These are phyloP conservation scores for Trifolium dubium DNA, from an alignment of 306 rosid species.

Conservation along the genomic window DNA sequence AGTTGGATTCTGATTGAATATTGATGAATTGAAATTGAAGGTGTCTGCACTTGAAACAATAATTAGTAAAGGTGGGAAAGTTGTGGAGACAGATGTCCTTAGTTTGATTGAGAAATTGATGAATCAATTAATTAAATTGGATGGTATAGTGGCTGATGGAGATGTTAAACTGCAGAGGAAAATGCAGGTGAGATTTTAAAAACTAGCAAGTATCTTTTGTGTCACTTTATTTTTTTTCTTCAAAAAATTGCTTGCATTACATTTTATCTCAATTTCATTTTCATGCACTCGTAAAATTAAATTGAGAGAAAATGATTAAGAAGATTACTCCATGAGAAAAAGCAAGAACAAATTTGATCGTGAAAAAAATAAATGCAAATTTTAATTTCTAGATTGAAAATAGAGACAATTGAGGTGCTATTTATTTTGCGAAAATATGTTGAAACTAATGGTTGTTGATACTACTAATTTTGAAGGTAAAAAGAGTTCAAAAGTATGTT, in stretches of 20 bases:
- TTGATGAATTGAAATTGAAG: slow-evolving; percentile 44
- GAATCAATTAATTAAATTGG: slow-evolving; percentile 84
- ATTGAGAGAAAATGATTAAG: too few species aligned
- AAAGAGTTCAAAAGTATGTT: slow-evolving; percentile 85
- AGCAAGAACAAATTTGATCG: too few species aligned
- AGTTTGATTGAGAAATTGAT: slow-evolving; percentile 73
- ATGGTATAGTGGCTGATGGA: slow-evolving; percentile 82
- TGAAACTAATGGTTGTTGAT: slow-evolving; percentile 11
- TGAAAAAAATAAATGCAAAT: too few species aligned
- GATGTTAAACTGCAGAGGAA: slow-evolving; percentile 87
- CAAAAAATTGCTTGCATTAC: not conserved
- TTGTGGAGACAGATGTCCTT: slow-evolving; percentile 73
- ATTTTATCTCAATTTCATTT: not conserved
- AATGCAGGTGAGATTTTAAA: slow-evolving; percentile 63
- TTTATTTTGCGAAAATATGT: too few species aligned
- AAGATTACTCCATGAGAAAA: too few species aligned
- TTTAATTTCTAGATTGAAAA: too few species aligned
- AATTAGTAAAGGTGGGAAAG: slow-evolving; percentile 71
- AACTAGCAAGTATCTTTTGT: not conserved
- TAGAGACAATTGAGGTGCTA: not conserved
- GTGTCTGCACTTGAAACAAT: slow-evolving; percentile 84
- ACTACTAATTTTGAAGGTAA: slow-evolving; percentile 59
- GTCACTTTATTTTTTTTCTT: not conserved
- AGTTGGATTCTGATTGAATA: slow-evolving; percentile 30
- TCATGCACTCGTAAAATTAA: too few species aligned